Evolutionary conservation across 2,329 filamentous ascomycete species (phyloP).

Genomic region (Biscogniauxia marginata): DNA sequence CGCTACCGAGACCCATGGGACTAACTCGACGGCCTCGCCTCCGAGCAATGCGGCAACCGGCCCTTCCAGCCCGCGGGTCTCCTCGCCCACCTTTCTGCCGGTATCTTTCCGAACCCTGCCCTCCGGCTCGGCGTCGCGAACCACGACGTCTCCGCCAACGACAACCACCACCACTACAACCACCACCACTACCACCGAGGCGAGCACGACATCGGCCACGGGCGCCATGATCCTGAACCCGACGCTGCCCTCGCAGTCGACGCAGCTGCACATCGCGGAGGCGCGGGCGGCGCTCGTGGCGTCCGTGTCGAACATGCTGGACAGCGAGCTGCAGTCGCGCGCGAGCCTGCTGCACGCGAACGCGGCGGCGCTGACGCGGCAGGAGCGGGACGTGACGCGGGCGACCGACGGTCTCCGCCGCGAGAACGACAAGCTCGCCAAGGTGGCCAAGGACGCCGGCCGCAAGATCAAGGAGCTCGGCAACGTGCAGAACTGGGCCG

Average conservation of each 20-base stretch:
- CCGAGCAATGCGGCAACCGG: constrained; percentile 9
- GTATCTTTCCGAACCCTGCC: constrained; percentile 10
- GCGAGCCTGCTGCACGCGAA: constrained; percentile 70
- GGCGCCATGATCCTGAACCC: constrained; percentile 5
- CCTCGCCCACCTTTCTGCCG: constrained; percentile 13
- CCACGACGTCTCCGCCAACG: constrained; percentile 13
- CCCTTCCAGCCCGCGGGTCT: constrained; percentile 7
- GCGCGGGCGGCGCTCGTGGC: constrained; percentile 60
- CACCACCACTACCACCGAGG: constrained; percentile 7
- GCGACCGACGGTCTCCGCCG: constrained; percentile 59
- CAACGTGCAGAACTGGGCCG: constrained; percentile 84
- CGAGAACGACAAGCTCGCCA: constrained; percentile 65
- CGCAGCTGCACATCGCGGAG: constrained; percentile 51
- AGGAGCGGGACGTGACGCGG: constrained; percentile 64
- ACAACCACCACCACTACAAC: constrained; percentile 8
- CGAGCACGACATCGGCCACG: background rate
- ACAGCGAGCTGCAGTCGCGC: constrained; percentile 65
- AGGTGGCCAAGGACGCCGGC: constrained; percentile 61
- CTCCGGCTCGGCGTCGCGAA: constrained; percentile 15
- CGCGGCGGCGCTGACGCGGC: constrained; percentile 60
- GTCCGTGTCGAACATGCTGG: constrained; percentile 67
- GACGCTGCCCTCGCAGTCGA: constrained; percentile 35
- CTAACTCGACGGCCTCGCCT: constrained; percentile 5
- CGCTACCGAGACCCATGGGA: constrained; percentile 8
- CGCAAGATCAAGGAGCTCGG: constrained; percentile 71